Evolutionary conservation across 1,139 yeast genomes (phyloP), one percentile per base, ranked within the genome.

Genomic region (Kluyveromyces sp.): DNA sequence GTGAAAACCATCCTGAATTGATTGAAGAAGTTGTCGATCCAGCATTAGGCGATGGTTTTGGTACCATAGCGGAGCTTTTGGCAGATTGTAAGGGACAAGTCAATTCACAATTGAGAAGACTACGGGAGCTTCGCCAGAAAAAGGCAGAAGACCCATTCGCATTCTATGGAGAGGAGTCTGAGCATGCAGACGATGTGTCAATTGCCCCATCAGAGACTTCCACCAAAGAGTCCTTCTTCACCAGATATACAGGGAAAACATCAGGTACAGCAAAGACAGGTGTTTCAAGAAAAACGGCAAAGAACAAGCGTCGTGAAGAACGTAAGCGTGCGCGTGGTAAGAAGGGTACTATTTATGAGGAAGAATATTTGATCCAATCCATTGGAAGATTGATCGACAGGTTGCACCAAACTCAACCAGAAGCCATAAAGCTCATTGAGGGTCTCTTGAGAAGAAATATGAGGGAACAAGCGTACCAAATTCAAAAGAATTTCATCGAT

Each of bases 261-360:
- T 75, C 84, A 0, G 96, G 96, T 26, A 92, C 98, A 3, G 98
- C 97, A 4, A 85, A 86, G 63, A 92, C 98, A 0, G 97, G 97
- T 28, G 97, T 94, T 1, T 83, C 97, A 0, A 78, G 98, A 66
- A 78, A 83, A 59, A 89, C 98, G 0, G 77, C 95, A 7, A 94
- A 92, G 68, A 92, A 90, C 66, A 79, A 81, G 53, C 87, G 96
- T 65, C 79, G 98, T 57, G 97, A 92, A 66, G 98, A 92, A 64
- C 80, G 98, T 59, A 94, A 94, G 70, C 78, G 81, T 52, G 99
- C 98, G 1, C 80, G 96, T 58, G 98, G 98, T 49, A 87, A 95
- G 71, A 92, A 92, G 70, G 97, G 97, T 38, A 90, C 97, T 3
- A 85, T 92, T 25, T 92, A 92, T 61, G 98, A 92, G 66, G 98